Conservation (phyloP, 441 rosid species). For the Adansonia gregorii region DNA sequence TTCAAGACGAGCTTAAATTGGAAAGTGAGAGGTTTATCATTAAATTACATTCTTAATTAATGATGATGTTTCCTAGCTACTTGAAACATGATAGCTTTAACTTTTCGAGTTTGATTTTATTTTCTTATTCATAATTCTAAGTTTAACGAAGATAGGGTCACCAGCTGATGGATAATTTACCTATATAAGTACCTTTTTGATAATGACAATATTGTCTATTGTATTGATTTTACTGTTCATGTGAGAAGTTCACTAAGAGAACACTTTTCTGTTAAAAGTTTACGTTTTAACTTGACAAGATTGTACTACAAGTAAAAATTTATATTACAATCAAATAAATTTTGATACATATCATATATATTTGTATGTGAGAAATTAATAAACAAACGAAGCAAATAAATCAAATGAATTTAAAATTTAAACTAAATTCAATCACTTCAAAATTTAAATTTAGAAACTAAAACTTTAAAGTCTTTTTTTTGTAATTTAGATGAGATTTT, state of each 20-base stretch:
- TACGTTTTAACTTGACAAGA: not conserved
- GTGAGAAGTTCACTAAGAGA: too few species aligned
- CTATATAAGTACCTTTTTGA: not conserved
- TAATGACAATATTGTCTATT: not conserved
- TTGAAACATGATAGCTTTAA: not conserved
- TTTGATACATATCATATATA: not conserved
- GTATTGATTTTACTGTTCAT: too few species aligned
- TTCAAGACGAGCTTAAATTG: conserved; percentile 17
- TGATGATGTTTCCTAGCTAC: conserved; percentile 16
- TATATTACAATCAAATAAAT: not conserved
- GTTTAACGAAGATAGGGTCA: not conserved
- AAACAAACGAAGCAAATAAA: too few species aligned
- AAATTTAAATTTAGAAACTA: too few species aligned
- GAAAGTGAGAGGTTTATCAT: conserved; percentile 18
- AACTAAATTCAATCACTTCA: too few species aligned
- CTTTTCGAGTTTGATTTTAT: not conserved
- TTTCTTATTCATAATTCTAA: not conserved
- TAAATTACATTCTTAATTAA: conserved; percentile 21
- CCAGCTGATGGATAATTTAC: not conserved
- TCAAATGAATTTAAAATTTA: too few species aligned
- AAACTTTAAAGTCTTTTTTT: too few species aligned
- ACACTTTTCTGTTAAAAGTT: too few species aligned
- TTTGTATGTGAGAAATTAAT: too few species aligned
- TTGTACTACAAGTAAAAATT: not conserved
- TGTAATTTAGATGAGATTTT: too few species aligned